Evolutionary conservation across 139 green algal genomes (phyloP).

Genomic region (Chlorella sorokiniana): DNA sequence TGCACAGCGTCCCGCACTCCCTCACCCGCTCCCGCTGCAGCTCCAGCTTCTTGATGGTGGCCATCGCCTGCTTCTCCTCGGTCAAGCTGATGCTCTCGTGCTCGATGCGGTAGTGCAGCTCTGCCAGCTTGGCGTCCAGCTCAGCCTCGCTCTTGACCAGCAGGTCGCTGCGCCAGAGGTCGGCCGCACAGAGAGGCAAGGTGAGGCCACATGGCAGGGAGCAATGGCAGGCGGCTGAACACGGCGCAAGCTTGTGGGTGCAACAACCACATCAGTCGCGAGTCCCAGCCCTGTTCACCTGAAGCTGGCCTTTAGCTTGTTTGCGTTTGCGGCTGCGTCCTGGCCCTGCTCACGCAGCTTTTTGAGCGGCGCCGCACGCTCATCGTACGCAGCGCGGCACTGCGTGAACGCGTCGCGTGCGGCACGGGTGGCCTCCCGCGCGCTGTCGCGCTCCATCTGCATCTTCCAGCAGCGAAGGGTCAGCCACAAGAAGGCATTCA

Average conservation of each 20-base stretch:
- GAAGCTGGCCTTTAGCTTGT: conserved; percentile 28
- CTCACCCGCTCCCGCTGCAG: conserved; percentile 39
- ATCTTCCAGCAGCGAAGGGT: background rate
- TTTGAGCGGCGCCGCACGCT: conserved; percentile 29
- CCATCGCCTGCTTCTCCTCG: conserved; percentile 51
- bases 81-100: conserved; percentile 53
- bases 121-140: conserved; percentile 41
- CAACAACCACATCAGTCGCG: background rate
- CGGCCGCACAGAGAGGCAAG: background rate
- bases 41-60: conserved; percentile 52
- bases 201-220: background rate
- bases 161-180: conserved; percentile 50
- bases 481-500: no score
- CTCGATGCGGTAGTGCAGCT: conserved; percentile 43
- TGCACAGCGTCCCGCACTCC: background rate
- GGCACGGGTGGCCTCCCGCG: conserved; percentile 22
- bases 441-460: conserved; percentile 44
- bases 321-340: background rate
- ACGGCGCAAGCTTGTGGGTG: background rate
- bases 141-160: conserved; percentile 50
- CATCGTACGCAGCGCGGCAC: conserved; percentile 22
- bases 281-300: conserved; percentile 24
- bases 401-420: conserved; percentile 29
- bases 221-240: background rate
- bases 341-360: conserved; percentile 34